Evolutionary conservation across 306 rosid species (phyloP).

Genomic region (Arachis stenosperma): DNA sequence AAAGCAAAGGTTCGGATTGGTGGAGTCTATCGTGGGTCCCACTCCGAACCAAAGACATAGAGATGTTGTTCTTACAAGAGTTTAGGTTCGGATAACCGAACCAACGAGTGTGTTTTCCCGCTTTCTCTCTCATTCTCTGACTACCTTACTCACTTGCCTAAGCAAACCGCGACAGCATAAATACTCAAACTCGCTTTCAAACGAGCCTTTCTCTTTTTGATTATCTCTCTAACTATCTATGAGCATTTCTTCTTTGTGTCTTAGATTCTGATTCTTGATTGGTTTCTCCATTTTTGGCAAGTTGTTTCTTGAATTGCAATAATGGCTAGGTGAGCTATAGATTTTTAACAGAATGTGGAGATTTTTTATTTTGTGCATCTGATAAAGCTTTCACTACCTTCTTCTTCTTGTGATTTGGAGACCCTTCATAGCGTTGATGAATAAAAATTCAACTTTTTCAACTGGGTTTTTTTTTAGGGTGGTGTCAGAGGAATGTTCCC

Average conservation of each 20-base stretch:
- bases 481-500: constrained; percentile 26
- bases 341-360: background rate
- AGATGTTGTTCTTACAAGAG: background rate
- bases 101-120: constrained; percentile 56
- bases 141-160: constrained; percentile 24
- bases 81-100: constrained; percentile 18
- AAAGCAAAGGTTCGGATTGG: constrained; percentile 24
- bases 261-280: background rate
- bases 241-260: background rate
- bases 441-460: background rate
- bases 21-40: constrained; percentile 38
- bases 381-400: background rate
- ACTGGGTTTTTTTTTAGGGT: background rate
- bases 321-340: constrained; percentile 54
- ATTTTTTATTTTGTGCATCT: background rate
- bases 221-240: background rate
- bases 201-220: constrained; percentile 26
- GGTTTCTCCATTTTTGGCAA: background rate
- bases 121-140: constrained; percentile 35
- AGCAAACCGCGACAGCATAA: constrained; percentile 2
- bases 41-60: no score
- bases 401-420: constrained; percentile 7
- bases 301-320: background rate
- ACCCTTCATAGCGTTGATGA: background rate
- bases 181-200: background rate